Evolutionary conservation across 2,329 filamentous ascomycete genomes (phyloP).

Genomic region (Aspergillus pseudoviridinutans): DNA sequence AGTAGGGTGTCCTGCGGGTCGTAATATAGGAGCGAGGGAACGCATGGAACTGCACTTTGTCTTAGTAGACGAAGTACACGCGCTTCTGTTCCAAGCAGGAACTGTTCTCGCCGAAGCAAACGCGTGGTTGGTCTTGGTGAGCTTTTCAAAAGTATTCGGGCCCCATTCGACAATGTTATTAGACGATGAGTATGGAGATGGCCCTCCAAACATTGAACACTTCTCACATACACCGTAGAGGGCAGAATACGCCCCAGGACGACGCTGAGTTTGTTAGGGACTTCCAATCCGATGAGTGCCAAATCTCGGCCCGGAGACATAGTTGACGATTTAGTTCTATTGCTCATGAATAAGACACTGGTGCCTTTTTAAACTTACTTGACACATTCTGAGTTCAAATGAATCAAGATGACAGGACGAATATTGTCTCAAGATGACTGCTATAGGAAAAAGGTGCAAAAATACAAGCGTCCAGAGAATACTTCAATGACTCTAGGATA

Average conservation of each 20-base stretch:
- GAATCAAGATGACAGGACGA: not conserved
- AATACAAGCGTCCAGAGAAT: not conserved
- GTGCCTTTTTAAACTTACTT: not conserved
- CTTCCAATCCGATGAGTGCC: conserved; percentile 9
- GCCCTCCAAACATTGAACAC: conserved; percentile 21
- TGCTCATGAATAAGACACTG: not conserved
- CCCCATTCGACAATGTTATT: conserved; percentile 36
- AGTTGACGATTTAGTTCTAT: not conserved
- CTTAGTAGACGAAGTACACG: conserved; percentile 34
- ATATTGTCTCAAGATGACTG: not conserved
- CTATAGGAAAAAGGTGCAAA: not conserved
- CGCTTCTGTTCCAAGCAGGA: conserved; percentile 39
- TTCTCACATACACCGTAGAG: conserved; percentile 26
- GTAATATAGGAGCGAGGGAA: conserved; percentile 38
- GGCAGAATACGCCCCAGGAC: conserved; percentile 32
- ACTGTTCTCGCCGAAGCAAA: conserved; percentile 39
- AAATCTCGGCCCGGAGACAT: conserved; percentile 13
- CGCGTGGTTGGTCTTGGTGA: conserved; percentile 30
- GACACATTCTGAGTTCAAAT: not conserved
- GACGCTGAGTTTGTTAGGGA: conserved; percentile 22
- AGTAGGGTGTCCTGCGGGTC: conserved; percentile 25
- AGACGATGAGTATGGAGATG: conserved; percentile 35
- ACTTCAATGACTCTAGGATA: not conserved
- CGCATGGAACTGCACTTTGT: conserved; percentile 29
- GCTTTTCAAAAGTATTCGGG: conserved; percentile 35